phyloP scores from a whole-genome alignment of 2,329 filamentous ascomycete species.

The Aspergillus ochraceoroseus region DNA sequence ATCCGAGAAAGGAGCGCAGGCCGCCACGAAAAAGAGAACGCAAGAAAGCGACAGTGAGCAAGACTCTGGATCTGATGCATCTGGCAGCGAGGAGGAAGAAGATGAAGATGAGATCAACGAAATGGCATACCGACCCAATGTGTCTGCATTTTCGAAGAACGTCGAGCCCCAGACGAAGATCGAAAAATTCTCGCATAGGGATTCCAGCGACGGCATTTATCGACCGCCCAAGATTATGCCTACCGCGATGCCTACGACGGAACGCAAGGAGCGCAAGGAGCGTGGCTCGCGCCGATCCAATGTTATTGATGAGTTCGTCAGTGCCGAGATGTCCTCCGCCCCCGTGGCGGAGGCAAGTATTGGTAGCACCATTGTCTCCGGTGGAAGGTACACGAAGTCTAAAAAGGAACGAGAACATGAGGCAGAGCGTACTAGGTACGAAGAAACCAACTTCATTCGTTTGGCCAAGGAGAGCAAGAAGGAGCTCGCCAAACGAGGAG shows the following conservation, averaged over 20 bases:
- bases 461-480: conserved; percentile 85
- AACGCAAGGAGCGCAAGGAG: conserved; percentile 55
- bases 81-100: conserved; percentile 21
- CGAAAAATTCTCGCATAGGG: conserved; percentile 27
- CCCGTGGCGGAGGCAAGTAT: conserved; percentile 85
- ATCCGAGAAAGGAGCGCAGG: conserved; percentile 24
- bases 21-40: conserved; percentile 27
- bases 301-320: conserved; percentile 88
- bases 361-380: conserved; percentile 76
- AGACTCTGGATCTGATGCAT: conserved; percentile 25
- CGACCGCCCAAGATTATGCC: conserved; percentile 82
- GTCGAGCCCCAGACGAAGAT: conserved; percentile 37
- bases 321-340: conserved; percentile 73
- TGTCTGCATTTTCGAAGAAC: conserved; percentile 43
- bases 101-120: conserved; percentile 50
- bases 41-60: conserved; percentile 29
- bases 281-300: conserved; percentile 66
- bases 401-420: conserved; percentile 71
- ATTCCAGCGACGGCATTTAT: conserved; percentile 65
- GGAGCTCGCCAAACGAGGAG: conserved; percentile 62
- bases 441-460: conserved; percentile 87
- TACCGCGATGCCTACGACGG: conserved; percentile 68
- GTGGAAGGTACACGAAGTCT: conserved; percentile 74
- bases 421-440: conserved; percentile 74
- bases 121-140: conserved; percentile 59